Percentiles rank a stretch among this genome's conserved stretches.
These are phyloP conservation scores for Bryoglossum gracile DNA, from an alignment of 495 filamentous ascomycete species.

Conservation along the genomic window DNA sequence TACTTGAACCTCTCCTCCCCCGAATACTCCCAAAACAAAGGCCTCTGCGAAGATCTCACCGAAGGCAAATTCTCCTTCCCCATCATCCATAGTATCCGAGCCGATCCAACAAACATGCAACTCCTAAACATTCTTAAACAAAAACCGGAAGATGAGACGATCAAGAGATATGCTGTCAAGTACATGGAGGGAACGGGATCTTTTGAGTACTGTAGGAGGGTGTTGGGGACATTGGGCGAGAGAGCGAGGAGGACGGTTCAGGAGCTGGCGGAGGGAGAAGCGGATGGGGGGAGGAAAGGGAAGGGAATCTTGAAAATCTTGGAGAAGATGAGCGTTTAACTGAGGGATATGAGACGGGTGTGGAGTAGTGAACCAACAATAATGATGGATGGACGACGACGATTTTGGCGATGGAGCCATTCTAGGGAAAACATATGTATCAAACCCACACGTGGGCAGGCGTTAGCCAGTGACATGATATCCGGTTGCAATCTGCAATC, in stretches of 20 bases:
- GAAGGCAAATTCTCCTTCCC: slow-evolving; percentile 98
- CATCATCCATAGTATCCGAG: slow-evolving; percentile 89
- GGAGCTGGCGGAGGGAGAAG: slow-evolving; percentile 52
- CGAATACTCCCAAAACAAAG: slow-evolving; percentile 82
- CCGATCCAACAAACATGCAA: slow-evolving; percentile 69
- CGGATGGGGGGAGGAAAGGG: slow-evolving; percentile 41
- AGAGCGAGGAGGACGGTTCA: slow-evolving; percentile 62
- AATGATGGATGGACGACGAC: too few relatives aligned
- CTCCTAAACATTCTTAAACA: slow-evolving; percentile 90
- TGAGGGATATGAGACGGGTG: too few relatives aligned
- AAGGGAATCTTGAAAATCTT: slow-evolving; percentile 42
- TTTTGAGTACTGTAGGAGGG: slow-evolving; percentile 74
- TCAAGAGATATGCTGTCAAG: slow-evolving; percentile 84
- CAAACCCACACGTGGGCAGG: too few relatives aligned
- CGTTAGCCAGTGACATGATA: too few relatives aligned
- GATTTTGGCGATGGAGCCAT: too few relatives aligned
- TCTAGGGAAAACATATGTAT: too few relatives aligned
- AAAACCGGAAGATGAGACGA: slow-evolving; percentile 74
- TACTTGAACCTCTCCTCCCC: slow-evolving; percentile 76
- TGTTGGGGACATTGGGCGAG: slow-evolving; percentile 58
- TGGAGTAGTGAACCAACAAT: too few relatives aligned
- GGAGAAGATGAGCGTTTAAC: slow-evolving; percentile 29
- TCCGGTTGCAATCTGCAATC: too few relatives aligned
- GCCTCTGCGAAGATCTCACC: slow-evolving; percentile 91
- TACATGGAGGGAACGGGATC: slow-evolving; percentile 89